Evolutionary conservation across 1,284 basidiomycete genomes (phyloP), one percentile per base, ranked within the genome.

Genomic region (Fomitopsis betulina): DNA sequence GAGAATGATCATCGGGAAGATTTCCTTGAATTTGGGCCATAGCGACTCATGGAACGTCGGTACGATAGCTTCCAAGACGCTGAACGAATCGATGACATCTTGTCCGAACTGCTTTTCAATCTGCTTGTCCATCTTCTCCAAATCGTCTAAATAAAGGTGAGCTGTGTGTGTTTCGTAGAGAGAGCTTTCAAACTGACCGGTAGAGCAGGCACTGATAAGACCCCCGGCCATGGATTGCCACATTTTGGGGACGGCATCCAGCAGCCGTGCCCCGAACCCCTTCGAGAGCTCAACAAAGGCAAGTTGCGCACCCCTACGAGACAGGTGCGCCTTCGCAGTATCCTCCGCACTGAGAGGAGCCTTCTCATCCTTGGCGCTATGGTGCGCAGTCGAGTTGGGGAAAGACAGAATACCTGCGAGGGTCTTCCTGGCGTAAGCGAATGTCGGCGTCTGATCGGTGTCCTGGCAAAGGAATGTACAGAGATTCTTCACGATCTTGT

Each of bases 401-500:
- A 94, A 86, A 2, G 92, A 92, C 30, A 95, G 75, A 39, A 99
- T 92, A 1, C 92, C 95, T 30, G 89, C 83, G 21, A 76, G 73
- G 10, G 79, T 73, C 54, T 83, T 80, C 57, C 84, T 84, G 7
- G 78, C 76, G 68, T 80, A 82, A 5, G 86, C 80, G 71, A 98
- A 99, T 2, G 96, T 89, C 1, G 96, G 95, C 0, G 96, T 98
- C 58, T 90, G 84, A 30, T 90, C 85, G 13, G 85, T 81, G 71
- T 99, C 97, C 69, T 94, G 92, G 73, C 96, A 99, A 5, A 99
- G 79, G 75, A 99, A 99, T 0, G 94, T 96, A 75, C 94, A 96
- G 5, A 99, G 83, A 70, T 99, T 99, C 77, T 95, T 95, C 66
- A 99, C 86, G 57, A 99, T 95, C 78, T 99, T 99, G 68, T 96